phyloP scores from a whole-genome alignment of 805 yeast species.

The Saccharomycopsis javanensis region DNA sequence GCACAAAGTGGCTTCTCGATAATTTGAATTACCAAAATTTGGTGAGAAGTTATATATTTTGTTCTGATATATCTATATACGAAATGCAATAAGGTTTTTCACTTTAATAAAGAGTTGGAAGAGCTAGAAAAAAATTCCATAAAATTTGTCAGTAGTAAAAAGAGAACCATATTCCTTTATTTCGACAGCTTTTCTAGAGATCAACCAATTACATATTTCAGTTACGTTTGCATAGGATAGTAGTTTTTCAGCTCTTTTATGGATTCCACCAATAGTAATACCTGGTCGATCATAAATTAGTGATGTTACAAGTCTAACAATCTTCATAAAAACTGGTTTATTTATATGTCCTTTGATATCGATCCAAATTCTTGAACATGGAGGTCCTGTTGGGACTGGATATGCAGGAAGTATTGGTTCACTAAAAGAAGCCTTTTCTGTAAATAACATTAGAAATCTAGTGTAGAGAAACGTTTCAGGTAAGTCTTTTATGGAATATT shows the following conservation, averaged over 20 bases:
- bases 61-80: too few relatives aligned
- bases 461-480: neutral
- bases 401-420: slow-evolving; percentile 20
- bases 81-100: too few relatives aligned
- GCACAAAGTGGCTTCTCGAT: too few relatives aligned
- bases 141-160: neutral
- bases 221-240: slow-evolving; percentile 5
- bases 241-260: slow-evolving; percentile 20
- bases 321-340: slow-evolving; percentile 46
- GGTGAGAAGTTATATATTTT: too few relatives aligned
- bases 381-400: slow-evolving; percentile 47
- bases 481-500: neutral
- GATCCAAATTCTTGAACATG: slow-evolving; percentile 67
- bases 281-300: slow-evolving; percentile 50
- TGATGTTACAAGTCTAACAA: slow-evolving; percentile 36
- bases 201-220: slow-evolving; percentile 12
- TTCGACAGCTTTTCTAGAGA: neutral
- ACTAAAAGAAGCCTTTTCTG: slow-evolving; percentile 21
- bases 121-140: slow-evolving; percentile 1
- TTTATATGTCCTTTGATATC: slow-evolving; percentile 55
- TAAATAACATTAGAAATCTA: slow-evolving; percentile 32
- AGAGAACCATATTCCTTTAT: slow-evolving; percentile 8
- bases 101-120: too few relatives aligned
- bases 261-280: slow-evolving; percentile 27
- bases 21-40: too few relatives aligned